Conservation (phyloP, 2,329 filamentous ascomycete genomes). For the Thermoascus crustaceus region DNA sequence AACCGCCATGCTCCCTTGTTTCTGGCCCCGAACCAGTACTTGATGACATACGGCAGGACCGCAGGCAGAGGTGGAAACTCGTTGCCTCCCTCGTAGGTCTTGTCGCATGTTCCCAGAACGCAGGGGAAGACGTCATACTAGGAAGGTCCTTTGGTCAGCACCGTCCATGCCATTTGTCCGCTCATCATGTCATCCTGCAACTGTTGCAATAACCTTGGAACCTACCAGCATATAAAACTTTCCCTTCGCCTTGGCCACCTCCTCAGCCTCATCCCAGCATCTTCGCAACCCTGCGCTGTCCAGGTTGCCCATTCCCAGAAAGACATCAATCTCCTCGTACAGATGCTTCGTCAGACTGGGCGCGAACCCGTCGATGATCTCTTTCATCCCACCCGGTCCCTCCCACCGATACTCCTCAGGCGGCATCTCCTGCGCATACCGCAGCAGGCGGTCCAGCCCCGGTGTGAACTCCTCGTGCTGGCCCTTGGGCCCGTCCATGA, state of each 20-base stretch:
- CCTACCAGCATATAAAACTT: not conserved
- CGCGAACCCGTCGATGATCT: not conserved
- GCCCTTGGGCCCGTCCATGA: not conserved
- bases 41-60: slow-evolving; percentile 27
- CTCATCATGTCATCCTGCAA: no score
- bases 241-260: slow-evolving; percentile 1
- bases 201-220: no score
- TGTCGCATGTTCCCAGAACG: slow-evolving; percentile 12
- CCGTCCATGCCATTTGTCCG: no score
- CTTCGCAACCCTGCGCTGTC: not conserved
- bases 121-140: slow-evolving; percentile 2
- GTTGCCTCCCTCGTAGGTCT: slow-evolving; percentile 23
- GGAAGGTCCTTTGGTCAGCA: no score
- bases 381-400: not conserved
- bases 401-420: not conserved
- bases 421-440: not conserved
- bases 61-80: slow-evolving; percentile 27
- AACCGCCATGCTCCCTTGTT: slow-evolving; percentile 28
- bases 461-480: not conserved
- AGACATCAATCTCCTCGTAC: slow-evolving; percentile 2
- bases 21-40: slow-evolving; percentile 21
- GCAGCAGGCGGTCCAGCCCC: not conserved
- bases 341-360: slow-evolving; percentile 1
- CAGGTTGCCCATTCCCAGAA: not conserved
- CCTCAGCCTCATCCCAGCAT: not conserved